Base-by-base conservation (phyloP, 345 rosid species). In the Citrus trifoliata region DNA sequence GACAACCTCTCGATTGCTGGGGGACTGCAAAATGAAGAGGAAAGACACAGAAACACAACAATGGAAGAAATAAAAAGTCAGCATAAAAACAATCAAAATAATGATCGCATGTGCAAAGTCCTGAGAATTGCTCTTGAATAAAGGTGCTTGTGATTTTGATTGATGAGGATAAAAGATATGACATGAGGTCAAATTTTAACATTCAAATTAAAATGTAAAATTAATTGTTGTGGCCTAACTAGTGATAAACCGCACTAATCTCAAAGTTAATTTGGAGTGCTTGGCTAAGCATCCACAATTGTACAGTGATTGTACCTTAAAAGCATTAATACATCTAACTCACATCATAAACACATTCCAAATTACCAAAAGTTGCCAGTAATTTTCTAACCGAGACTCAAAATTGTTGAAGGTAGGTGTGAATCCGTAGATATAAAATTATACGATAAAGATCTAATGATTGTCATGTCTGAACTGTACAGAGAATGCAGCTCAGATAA, bases 1-100 rank as follows among this genome's bases (percentile, higher is more conserved):
- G 99, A 95, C 78, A 95, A 87, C 84, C 97, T 89, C 85, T 95
- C 91, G 76, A 95, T 95, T 58, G 99, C 98, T 8, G 98, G 99
- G 71, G 98, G 96, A 81, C 98, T 94, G 90, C 85, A 78, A 79
- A 73, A 35, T 58, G 58, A 53, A 53, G 22, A 46, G 51, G 51
- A 46, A 46, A 46, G 14, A 12, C 18, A 46, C 4, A 16, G 24
- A 37, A 68, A 53, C 48, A 19, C 12, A 30, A 64, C 30, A 18
- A 70, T 73, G 22, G n/a, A 32, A 62, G 46, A 51, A 63, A 7
- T 70, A 72, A 75, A 73, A 71, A 22, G 24, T 40, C 40, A 30
- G 13, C n/a, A 51, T 2, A 79, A 42, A 6, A 62, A 30, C 65
- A 21, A 61, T 74, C 59, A 74, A 28, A 58, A 24, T 51, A 48